Evolutionary conservation across 2,329 filamentous ascomycete genomes (phyloP).

Genomic region (Ilyonectria destructans): DNA sequence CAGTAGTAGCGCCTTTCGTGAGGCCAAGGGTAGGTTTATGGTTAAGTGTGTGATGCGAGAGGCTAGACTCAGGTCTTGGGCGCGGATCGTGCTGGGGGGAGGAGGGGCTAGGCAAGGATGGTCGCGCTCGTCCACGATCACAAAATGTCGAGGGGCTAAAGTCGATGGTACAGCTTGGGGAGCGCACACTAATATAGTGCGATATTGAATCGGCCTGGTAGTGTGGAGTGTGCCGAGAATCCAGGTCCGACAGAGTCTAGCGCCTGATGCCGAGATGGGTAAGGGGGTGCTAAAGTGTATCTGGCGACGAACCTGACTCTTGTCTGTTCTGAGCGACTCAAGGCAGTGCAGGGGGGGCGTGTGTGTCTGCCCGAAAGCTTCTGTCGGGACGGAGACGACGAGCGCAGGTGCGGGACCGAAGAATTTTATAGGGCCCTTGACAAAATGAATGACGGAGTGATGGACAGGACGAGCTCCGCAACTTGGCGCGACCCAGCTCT

Average conservation of each 20-base stretch:
- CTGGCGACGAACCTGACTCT: slow-evolving; percentile 50
- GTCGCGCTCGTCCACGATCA: slow-evolving; percentile 51
- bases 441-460: slow-evolving; percentile 51
- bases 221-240: slow-evolving; percentile 52
- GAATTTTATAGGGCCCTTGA: slow-evolving; percentile 52
- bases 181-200: slow-evolving; percentile 61
- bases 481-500: slow-evolving; percentile 37
- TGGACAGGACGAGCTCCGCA: slow-evolving; percentile 48
- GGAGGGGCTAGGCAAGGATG: slow-evolving; percentile 52
- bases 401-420: slow-evolving; percentile 50
- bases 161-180: slow-evolving; percentile 54
- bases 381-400: slow-evolving; percentile 46
- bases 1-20: slow-evolving; percentile 53
- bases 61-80: slow-evolving; percentile 53
- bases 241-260: slow-evolving; percentile 57
- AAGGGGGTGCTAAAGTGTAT: slow-evolving; percentile 50
- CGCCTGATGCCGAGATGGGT: slow-evolving; percentile 52
- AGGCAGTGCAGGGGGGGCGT: slow-evolving; percentile 39
- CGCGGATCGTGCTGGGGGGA: slow-evolving; percentile 54
- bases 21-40: slow-evolving; percentile 51
- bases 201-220: slow-evolving; percentile 53
- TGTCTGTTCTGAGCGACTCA: slow-evolving; percentile 49
- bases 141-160: slow-evolving; percentile 50
- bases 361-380: slow-evolving; percentile 42
- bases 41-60: slow-evolving; percentile 54